Conservation (phyloP, 306 rosid species). For the Sicyos baderoa region DNA sequence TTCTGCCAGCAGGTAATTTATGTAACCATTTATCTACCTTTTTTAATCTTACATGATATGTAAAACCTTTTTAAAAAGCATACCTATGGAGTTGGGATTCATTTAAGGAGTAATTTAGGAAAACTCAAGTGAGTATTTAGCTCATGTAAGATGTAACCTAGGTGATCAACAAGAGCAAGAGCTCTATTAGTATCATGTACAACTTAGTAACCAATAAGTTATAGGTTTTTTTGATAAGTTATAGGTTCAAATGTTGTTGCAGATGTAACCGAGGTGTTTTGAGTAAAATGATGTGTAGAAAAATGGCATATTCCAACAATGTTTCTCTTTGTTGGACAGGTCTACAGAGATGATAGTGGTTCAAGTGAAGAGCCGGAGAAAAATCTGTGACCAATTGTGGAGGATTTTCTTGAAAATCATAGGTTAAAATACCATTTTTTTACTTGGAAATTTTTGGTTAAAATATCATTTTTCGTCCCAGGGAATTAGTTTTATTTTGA, state of each 20-base stretch:
- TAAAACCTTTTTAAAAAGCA: background rate
- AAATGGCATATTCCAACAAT: background rate
- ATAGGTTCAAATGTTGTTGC: too few species aligned
- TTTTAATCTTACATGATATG: background rate
- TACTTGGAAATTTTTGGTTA: too few species aligned
- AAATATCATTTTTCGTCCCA: too few species aligned
- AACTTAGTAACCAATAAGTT: too few species aligned
- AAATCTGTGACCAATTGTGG: background rate
- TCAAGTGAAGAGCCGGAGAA: background rate
- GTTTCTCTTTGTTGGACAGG: background rate
- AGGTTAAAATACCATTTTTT: too few species aligned
- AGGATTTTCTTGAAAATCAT: background rate
- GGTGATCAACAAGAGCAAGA: too few species aligned
- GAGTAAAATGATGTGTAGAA: background rate
- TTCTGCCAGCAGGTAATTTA: background rate
- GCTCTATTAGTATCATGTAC: too few species aligned
- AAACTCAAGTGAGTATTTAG: background rate
- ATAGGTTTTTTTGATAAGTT: too few species aligned
- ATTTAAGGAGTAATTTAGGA: background rate
- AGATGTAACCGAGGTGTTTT: background rate
- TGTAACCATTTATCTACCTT: background rate
- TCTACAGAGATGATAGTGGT: background rate
- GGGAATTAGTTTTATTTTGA: too few species aligned
- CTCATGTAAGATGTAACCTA: background rate
- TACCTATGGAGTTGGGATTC: constrained; percentile 2